These are phyloP conservation scores for Coemansia umbellata DNA, from an alignment of 192 early-diverging fungal genomes.

Conservation along the genomic window DNA sequence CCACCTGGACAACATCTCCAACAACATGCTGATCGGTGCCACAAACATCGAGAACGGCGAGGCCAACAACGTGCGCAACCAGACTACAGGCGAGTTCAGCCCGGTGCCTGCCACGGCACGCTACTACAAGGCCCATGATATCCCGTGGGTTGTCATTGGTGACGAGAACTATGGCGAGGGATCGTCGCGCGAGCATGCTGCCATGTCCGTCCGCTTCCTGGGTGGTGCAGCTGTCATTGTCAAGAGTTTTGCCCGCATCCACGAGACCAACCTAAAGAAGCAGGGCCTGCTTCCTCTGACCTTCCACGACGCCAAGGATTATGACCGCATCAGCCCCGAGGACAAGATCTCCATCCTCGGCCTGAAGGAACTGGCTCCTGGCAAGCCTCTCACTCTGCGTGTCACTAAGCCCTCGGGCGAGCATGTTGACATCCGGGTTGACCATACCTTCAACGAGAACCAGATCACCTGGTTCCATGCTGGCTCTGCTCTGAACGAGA, in stretches of 20 bases:
- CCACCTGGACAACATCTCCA: conserved; percentile 97
- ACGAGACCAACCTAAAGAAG: conserved; percentile 99
- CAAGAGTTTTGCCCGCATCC: conserved; percentile 98
- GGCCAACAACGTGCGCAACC: conserved; percentile 73
- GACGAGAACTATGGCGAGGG: conserved; percentile 99
- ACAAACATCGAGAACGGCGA: conserved; percentile 82
- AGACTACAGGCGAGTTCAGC: conserved; percentile 71
- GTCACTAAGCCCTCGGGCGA: conserved; percentile 78
- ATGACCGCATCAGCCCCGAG: conserved; percentile 80
- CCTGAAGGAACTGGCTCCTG: conserved; percentile 75
- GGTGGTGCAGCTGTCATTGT: conserved; percentile 91
- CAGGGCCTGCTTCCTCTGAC: conserved; percentile 97
- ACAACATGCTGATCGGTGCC: conserved; percentile 99
- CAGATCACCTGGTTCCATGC: conserved; percentile 99
- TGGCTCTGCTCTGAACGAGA: conserved; percentile 82
- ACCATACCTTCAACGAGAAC: conserved; percentile 98
- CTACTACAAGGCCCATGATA: conserved; percentile 85
- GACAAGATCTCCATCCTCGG: conserved; percentile 91
- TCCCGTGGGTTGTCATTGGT: conserved; percentile 93
- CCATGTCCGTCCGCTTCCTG: conserved; percentile 94
- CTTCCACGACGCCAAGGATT: conserved; percentile 91
- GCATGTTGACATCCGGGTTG: conserved; percentile 73
- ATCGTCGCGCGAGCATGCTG: conserved; percentile 98
- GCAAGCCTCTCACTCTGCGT: conserved; percentile 79
- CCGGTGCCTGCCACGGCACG: conserved; percentile 91